Percentiles rank a stretch among this genome's conserved stretches.
These are phyloP conservation scores for Halteria grandinella DNA, from an alignment of 73 alveolate species.

Conservation along the genomic window DNA sequence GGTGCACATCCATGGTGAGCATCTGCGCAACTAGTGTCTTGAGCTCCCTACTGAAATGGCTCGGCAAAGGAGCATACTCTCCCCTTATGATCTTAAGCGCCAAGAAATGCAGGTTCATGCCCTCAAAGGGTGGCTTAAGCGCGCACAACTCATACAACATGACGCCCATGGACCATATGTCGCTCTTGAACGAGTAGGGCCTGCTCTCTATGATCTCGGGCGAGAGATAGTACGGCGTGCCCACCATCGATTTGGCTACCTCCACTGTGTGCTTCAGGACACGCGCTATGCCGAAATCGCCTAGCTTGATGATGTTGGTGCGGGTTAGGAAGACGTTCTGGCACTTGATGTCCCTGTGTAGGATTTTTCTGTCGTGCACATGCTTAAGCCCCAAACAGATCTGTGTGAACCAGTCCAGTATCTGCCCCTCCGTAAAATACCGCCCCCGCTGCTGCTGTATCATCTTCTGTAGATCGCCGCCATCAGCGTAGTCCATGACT, in stretches of 20 bases:
- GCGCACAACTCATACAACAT: constrained; percentile 92
- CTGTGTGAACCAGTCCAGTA: constrained; percentile 92
- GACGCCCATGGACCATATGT: constrained; percentile 92
- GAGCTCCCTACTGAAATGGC: constrained; percentile 77
- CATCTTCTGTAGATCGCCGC: constrained; percentile 76
- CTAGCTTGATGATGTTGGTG: constrained; percentile 73
- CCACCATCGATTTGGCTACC: constrained; percentile 79
- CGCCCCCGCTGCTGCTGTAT: constrained; percentile 53
- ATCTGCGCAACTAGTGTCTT: constrained; percentile 67
- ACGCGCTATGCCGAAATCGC: constrained; percentile 87
- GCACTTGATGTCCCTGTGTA: constrained; percentile 83
- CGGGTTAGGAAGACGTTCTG: constrained; percentile 81
- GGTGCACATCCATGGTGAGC: constrained; percentile 77
- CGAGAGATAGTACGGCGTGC: constrained; percentile 80
- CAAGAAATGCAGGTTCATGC: constrained; percentile 78
- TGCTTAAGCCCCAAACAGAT: constrained; percentile 88
- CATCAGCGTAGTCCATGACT: constrained; percentile 75
- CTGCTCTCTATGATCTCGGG: constrained; percentile 79
- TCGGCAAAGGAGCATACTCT: constrained; percentile 75
- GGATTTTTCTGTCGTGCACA: constrained; percentile 87
- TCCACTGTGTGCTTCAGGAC: constrained; percentile 71
- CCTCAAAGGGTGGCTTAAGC: constrained; percentile 89
- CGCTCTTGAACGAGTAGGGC: constrained; percentile 83
- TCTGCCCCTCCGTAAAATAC: constrained; percentile 76
- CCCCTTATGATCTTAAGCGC: constrained; percentile 90